Evolutionary conservation across 306 rosid genomes (phyloP).

Genomic region (Citrullus mucosospermus): DNA sequence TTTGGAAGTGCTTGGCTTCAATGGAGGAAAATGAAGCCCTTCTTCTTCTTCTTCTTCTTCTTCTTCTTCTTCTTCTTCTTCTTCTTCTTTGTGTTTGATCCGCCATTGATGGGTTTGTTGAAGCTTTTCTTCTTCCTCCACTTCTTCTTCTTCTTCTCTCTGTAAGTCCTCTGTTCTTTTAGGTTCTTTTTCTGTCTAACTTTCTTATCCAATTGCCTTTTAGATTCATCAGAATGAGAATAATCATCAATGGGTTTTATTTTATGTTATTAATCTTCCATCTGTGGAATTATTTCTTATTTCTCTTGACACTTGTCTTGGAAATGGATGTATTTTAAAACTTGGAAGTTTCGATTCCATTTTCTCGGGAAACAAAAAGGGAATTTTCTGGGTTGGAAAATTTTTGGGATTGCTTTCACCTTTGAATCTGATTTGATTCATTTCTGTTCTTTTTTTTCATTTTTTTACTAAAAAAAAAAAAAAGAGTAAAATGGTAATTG

Average conservation of each 20-base stretch:
- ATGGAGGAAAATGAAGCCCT: too few species aligned
- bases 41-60: too few species aligned
- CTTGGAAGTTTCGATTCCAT: background rate
- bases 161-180: background rate
- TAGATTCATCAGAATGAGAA: background rate
- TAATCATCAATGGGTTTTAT: background rate
- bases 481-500: background rate
- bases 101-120: conserved; percentile 1
- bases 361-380: background rate
- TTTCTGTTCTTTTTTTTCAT: background rate
- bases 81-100: background rate
- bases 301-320: background rate
- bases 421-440: background rate
- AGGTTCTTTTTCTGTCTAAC: background rate
- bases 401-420: background rate
- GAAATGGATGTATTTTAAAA: background rate
- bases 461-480: background rate
- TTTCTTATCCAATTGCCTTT: background rate
- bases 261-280: background rate
- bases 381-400: background rate
- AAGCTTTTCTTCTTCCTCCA: background rate
- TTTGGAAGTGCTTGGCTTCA: too few species aligned
- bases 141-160: conserved; percentile 1
- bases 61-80: background rate
- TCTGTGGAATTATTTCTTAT: background rate